Conservation (phyloP, 1,284 basidiomycete genomes). For the Fomitiporia mediterranea region DNA sequence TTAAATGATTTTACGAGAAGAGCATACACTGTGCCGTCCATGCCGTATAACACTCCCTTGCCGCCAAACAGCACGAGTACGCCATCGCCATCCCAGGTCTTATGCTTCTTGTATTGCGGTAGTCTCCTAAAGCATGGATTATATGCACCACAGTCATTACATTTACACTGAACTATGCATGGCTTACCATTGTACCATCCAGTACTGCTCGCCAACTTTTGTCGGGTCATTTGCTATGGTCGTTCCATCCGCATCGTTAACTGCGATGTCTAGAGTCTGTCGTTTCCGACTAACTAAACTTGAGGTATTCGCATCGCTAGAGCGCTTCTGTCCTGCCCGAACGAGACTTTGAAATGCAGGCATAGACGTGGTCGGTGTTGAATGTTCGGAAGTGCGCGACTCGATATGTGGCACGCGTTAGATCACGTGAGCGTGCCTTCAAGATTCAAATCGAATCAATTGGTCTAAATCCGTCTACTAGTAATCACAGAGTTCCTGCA, state of each 20-base stretch:
- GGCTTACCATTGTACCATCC: slow-evolving; percentile 67
- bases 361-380: slow-evolving; percentile 5
- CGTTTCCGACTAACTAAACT: slow-evolving; percentile 6
- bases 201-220: slow-evolving; percentile 40
- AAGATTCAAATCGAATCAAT: no score
- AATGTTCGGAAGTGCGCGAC: neutral
- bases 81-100: slow-evolving; percentile 87
- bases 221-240: slow-evolving; percentile 15
- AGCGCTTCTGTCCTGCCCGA: slow-evolving; percentile 5
- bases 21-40: slow-evolving; percentile 56
- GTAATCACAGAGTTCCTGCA: no score
- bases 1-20: neutral
- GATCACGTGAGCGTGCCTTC: neutral
- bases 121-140: slow-evolving; percentile 51
- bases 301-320: neutral
- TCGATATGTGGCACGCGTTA: neutral
- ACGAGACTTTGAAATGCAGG: slow-evolving; percentile 11
- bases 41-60: slow-evolving; percentile 53
- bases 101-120: slow-evolving; percentile 82
- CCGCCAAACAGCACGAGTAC: slow-evolving; percentile 51
- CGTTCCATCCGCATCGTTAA: neutral
- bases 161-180: neutral
- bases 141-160: neutral
- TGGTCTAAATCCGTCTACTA: no score
- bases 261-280: neutral